A percentile compares a stretch with the other conserved stretches of the same genome.
These are phyloP conservation scores for Naganishia liquefaciens DNA, from an alignment of 1,284 basidiomycete genomes.

Conservation along the genomic window DNA sequence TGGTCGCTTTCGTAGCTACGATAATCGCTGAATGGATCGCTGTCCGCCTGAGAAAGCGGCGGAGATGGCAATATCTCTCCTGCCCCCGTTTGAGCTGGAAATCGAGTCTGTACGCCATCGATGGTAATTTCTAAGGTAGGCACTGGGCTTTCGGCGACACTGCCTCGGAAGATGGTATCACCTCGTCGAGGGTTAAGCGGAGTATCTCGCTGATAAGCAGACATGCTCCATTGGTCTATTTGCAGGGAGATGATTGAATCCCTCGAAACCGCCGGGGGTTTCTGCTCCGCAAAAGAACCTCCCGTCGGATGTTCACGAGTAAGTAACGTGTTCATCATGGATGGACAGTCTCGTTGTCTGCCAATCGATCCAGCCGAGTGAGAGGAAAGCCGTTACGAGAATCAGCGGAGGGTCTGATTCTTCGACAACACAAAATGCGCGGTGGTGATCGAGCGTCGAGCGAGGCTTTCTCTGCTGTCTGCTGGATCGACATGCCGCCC, in stretches of 20 bases:
- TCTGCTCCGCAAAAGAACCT: neutral
- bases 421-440: too few species aligned
- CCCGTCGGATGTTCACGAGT: neutral
- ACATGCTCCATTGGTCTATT: conserved; percentile 6
- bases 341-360: too few species aligned
- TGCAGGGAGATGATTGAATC: too few species aligned
- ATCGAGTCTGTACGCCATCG: neutral
- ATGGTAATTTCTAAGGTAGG: conserved; percentile 7
- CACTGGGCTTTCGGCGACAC: conserved; percentile 7
- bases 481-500: too few species aligned
- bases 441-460: too few species aligned
- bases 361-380: too few species aligned
- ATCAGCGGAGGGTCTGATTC: too few species aligned
- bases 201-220: conserved; percentile 17
- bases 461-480: too few species aligned
- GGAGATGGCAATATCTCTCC: neutral
- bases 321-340: neutral
- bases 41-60: neutral
- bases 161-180: conserved; percentile 21
- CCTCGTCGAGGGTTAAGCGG: neutral
- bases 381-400: too few species aligned
- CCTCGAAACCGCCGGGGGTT: neutral
- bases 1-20: conserved; percentile 22
- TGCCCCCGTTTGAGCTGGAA: neutral
- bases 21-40: conserved; percentile 26